These are phyloP conservation scores for Blastobotrys apis DNA, from an alignment of 1,139 yeast genomes.

Conservation along the genomic window DNA sequence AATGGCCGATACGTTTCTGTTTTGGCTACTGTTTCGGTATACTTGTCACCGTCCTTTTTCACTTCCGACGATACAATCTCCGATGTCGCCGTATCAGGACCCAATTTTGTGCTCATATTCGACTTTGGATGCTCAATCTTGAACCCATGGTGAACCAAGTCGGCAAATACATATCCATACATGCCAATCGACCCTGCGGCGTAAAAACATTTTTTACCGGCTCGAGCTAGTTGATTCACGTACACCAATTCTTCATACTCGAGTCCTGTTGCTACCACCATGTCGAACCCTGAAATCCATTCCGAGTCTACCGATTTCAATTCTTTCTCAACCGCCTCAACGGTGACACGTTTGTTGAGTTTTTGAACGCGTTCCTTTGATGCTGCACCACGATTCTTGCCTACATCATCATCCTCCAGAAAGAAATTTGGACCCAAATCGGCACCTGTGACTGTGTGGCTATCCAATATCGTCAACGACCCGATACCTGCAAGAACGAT, in stretches of 20 bases:
- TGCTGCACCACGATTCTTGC: conserved; percentile 48
- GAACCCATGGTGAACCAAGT: conserved; percentile 61
- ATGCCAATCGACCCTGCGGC: conserved; percentile 70
- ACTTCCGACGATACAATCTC: conserved; percentile 48
- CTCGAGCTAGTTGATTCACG: conserved; percentile 52
- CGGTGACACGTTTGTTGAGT: conserved; percentile 68
- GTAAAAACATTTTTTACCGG: conserved; percentile 59
- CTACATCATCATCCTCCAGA: conserved; percentile 43
- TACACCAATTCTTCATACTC: conserved; percentile 36
- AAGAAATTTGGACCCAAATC: conserved; percentile 81
- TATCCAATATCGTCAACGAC: conserved; percentile 65
- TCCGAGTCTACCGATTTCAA: conserved; percentile 35
- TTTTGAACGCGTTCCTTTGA: conserved; percentile 56
- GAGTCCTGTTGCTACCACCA: conserved; percentile 73
- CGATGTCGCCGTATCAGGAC: conserved; percentile 48
- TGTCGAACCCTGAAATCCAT: conserved; percentile 58
- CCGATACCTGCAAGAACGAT: conserved; percentile 88
- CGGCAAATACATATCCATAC: conserved; percentile 78
- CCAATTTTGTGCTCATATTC: conserved; percentile 44
- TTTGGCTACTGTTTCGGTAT: conserved; percentile 52
- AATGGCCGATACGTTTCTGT: conserved; percentile 50
- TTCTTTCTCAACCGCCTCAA: conserved; percentile 38
- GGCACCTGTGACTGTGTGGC: conserved; percentile 48
- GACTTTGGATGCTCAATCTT: conserved; percentile 48
- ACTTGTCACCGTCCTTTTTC: conserved; percentile 40